These are phyloP conservation scores for Urochloa ruziziensis DNA, from an alignment of 176 grass and related monocot genomes.

Conservation along the genomic window DNA sequence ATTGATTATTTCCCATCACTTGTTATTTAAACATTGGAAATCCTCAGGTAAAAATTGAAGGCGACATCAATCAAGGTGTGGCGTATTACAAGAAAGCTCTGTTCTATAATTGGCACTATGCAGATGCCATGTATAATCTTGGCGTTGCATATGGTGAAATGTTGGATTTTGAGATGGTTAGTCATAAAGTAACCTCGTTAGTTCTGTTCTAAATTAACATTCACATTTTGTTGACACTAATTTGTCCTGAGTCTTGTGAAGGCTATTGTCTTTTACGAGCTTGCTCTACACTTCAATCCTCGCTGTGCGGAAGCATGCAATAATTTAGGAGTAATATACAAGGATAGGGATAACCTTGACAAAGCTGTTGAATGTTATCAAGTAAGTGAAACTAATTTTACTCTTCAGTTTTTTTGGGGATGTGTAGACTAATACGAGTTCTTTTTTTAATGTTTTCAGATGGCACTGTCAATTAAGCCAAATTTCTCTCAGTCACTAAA, in stretches of 20 bases:
- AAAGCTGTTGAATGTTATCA: conserved; percentile 99
- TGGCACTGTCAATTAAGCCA: conserved; percentile 95
- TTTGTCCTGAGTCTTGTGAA: conserved; percentile 39
- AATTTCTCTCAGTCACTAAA: conserved; percentile 96
- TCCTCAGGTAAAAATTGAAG: conserved; percentile 91
- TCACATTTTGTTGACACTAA: conserved; percentile 21
- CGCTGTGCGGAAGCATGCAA: conserved; percentile 96
- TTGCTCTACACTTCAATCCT: conserved; percentile 98
- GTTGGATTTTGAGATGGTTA: conserved; percentile 98
- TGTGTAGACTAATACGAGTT: conserved; percentile 15
- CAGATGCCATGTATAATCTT: conserved; percentile 99
- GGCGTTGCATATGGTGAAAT: conserved; percentile 99
- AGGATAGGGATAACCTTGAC: conserved; percentile 98
- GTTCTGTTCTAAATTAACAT: conserved; percentile 24
- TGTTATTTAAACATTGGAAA: conserved; percentile 24
- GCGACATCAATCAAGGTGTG: conserved; percentile 94
- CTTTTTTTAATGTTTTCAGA: conserved; percentile 44
- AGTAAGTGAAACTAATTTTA: conserved; percentile 42
- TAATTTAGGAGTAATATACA: conserved; percentile 99
- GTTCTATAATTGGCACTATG: conserved; percentile 97
- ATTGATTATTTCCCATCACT: conserved; percentile 7
- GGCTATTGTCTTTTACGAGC: conserved; percentile 99
- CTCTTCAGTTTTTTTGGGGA: conserved; percentile 16
- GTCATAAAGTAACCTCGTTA: conserved; percentile 34
- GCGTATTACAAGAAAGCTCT: conserved; percentile 98